A percentile compares a stretch with the other conserved stretches of the same genome.
These are phyloP conservation scores for Hygrophoropsis aurantiaca DNA, from an alignment of 768 basidiomycete genomes.

Conservation along the genomic window DNA sequence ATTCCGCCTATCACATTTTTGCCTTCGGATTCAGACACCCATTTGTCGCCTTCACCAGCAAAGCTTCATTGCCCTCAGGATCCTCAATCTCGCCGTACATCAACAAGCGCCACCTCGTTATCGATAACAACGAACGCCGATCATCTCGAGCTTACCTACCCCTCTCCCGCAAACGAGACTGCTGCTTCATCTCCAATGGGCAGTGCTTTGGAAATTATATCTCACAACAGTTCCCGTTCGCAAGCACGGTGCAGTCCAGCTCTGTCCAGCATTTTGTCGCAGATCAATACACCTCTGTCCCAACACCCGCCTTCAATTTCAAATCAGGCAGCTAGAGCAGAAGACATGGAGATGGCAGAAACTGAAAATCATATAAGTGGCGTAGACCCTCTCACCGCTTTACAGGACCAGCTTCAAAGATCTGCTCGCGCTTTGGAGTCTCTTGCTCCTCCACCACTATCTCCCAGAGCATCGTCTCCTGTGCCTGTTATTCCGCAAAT, in stretches of 20 bases:
- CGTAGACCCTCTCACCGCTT: slow-evolving; percentile 7
- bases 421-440: slow-evolving; percentile 12
- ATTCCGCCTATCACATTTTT: slow-evolving; percentile 33
- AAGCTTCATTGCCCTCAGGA: not conserved
- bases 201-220: too few species aligned
- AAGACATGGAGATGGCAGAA: too few species aligned
- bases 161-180: not conserved
- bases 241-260: too few species aligned
- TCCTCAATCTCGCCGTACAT: not conserved
- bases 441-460: slow-evolving; percentile 6
- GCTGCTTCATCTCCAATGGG: not conserved
- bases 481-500: slow-evolving; percentile 2
- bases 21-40: slow-evolving; percentile 14
- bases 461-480: slow-evolving; percentile 8
- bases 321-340: too few species aligned
- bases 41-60: slow-evolving; percentile 5
- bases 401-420: slow-evolving; percentile 14
- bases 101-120: not conserved
- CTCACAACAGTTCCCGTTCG: too few species aligned
- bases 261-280: too few species aligned
- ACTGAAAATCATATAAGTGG: not conserved
- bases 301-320: too few species aligned
- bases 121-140: not conserved
- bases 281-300: too few species aligned
- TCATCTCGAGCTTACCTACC: too few species aligned